These are phyloP conservation scores for Sophora flavescens DNA, from an alignment of 306 rosid genomes.

Conservation along the genomic window DNA sequence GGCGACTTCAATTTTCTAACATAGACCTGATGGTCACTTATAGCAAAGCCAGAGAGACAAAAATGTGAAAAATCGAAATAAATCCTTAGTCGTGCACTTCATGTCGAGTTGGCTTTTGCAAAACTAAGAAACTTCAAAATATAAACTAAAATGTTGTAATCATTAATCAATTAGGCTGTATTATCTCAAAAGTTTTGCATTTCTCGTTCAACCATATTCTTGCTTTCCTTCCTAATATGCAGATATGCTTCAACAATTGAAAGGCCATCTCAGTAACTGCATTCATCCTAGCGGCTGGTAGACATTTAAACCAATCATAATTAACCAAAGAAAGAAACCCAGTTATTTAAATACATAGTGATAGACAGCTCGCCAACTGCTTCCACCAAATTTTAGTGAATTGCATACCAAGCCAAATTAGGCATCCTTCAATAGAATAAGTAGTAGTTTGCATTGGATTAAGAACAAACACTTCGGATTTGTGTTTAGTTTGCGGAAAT, in stretches of 20 bases:
- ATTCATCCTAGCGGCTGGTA: neutral
- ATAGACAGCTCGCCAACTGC: constrained; percentile 1
- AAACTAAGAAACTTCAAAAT: constrained; percentile 10
- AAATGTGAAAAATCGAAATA: constrained; percentile 5
- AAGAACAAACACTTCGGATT: neutral
- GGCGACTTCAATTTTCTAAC: neutral
- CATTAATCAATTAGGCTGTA: neutral
- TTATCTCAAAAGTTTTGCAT: neutral
- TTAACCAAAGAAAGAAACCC: neutral
- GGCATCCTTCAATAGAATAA: neutral
- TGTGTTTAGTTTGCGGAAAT: too few species aligned
- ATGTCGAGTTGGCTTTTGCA: constrained; percentile 7
- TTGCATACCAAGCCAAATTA: neutral
- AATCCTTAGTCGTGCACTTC: constrained; percentile 11
- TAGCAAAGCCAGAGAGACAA: neutral
- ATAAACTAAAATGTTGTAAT: neutral
- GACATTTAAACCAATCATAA: neutral
- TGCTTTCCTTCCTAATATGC: neutral
- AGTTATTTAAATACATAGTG: neutral
- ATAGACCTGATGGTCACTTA: constrained; percentile 18
- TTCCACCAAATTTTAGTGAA: constrained; percentile 15
- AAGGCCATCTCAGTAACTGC: neutral
- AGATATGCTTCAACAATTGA: neutral
- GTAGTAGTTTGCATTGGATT: neutral
- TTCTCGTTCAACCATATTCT: neutral